phyloP scores from a whole-genome alignment of 257 asterid genomes.

The Solanum phureja region DNA sequence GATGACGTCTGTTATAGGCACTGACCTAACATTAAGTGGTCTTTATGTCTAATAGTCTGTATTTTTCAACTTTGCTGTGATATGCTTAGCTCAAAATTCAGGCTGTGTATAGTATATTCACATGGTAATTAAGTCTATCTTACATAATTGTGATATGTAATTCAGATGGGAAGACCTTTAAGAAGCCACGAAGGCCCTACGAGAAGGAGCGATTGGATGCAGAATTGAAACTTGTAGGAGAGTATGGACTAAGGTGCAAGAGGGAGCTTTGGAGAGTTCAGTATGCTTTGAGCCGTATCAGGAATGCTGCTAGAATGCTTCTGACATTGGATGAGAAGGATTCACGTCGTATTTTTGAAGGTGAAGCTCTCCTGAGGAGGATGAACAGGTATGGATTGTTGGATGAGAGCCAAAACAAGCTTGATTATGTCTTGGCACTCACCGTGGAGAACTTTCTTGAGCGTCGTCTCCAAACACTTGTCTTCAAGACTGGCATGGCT shows the following conservation, averaged over 20 bases:
- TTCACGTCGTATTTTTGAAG: conserved; percentile 3
- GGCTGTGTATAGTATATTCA: neutral
- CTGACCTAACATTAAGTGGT: neutral
- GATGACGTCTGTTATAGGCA: neutral
- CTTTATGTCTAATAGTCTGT: neutral
- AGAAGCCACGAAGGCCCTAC: conserved; percentile 8
- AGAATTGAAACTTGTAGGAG: neutral
- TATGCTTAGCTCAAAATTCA: neutral
- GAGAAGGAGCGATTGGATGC: conserved; percentile 9
- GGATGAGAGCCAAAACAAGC: conserved; percentile 1
- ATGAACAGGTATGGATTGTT: neutral
- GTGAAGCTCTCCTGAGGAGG: conserved; percentile 8
- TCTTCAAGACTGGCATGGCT: neutral
- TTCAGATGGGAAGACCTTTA: conserved; percentile 3
- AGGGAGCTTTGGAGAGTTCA: conserved; percentile 2
- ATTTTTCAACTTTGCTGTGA: neutral
- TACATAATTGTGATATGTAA: neutral
- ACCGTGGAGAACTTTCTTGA: neutral
- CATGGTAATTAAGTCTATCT: neutral
- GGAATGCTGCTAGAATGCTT: conserved; percentile 5
- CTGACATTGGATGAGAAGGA: conserved; percentile 3
- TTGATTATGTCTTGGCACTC: neutral
- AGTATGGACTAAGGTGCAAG: neutral
- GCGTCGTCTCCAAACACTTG: neutral
- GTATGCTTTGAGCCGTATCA: conserved; percentile 6